A percentile compares a stretch with the other conserved stretches of the same genome.
Evolutionary conservation across 78 protist species (phyloP).

Genomic region (Pelomyxa schiedti): DNA sequence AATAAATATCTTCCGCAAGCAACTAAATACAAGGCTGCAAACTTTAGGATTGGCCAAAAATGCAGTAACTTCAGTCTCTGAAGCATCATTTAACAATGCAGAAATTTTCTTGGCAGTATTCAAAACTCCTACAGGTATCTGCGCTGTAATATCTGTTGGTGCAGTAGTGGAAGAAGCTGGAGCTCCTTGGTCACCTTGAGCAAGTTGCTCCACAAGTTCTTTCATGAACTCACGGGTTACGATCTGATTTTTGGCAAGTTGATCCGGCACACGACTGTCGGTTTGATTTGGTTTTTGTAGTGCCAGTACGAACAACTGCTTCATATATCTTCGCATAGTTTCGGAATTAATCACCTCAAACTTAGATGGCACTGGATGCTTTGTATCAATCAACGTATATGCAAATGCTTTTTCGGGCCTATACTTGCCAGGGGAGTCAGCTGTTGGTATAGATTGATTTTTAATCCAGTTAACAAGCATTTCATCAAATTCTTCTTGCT

Average conservation of each 20-base stretch:
- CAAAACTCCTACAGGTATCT: neutral
- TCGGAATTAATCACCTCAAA: neutral
- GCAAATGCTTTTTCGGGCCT: neutral
- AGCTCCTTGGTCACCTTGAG: too few relatives aligned
- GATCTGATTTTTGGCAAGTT: neutral
- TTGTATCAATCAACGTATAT: neutral
- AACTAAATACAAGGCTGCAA: too few relatives aligned
- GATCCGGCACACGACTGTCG: neutral
- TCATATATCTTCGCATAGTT: neutral
- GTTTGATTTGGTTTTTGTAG: neutral
- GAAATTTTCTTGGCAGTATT: neutral
- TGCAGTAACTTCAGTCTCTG: neutral
- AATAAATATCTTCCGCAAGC: too few relatives aligned
- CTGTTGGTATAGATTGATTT: neutral
- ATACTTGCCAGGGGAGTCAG: neutral
- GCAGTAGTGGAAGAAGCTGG: too few relatives aligned
- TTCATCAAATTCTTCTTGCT: neutral
- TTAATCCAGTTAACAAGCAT: neutral
- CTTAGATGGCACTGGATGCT: neutral
- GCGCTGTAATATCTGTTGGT: neutral
- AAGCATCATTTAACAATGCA: neutral
- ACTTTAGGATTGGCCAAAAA: neutral
- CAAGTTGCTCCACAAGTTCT: neutral
- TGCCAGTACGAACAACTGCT: neutral
- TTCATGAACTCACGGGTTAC: neutral